These are phyloP conservation scores for Opeltia flavorubescens DNA, from an alignment of 495 filamentous ascomycete species.

Conservation along the genomic window DNA sequence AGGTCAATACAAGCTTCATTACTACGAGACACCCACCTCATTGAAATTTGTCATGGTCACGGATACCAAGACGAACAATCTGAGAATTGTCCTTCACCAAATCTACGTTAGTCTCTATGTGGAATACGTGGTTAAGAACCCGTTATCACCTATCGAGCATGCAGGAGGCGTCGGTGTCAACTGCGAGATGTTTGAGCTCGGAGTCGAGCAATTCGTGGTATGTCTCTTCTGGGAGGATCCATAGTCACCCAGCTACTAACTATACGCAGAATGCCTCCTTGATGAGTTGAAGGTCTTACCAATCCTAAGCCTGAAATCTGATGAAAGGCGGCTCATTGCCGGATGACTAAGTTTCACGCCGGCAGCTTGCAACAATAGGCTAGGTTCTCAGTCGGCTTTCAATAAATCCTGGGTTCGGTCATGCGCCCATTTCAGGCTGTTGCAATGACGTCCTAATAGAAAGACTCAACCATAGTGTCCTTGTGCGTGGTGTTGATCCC, in stretches of 20 bases:
- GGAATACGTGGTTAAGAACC: conserved; percentile 95
- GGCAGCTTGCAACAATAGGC: too few relatives aligned
- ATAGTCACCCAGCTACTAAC: background rate
- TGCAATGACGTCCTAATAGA: conserved; percentile 45
- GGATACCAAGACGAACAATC: conserved; percentile 74
- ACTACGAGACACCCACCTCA: conserved; percentile 93
- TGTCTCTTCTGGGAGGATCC: conserved; percentile 9
- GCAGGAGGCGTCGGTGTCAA: conserved; percentile 75
- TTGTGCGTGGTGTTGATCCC: conserved; percentile 70
- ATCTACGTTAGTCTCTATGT: conserved; percentile 97
- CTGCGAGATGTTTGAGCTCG: conserved; percentile 89
- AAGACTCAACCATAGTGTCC: conserved; percentile 96
- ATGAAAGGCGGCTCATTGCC: too few relatives aligned
- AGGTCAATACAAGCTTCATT: conserved; percentile 92
- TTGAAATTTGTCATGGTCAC: conserved; percentile 96
- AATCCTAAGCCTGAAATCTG: too few relatives aligned
- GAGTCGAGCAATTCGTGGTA: conserved; percentile 74
- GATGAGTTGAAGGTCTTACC: conserved; percentile 8
- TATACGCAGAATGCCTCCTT: conserved; percentile 13
- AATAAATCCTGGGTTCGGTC: too few relatives aligned
- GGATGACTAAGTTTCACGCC: too few relatives aligned
- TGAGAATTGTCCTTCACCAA: conserved; percentile 88
- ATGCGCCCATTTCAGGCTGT: too few relatives aligned
- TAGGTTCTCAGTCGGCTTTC: too few relatives aligned
- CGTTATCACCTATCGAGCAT: conserved; percentile 79